Conservation (phyloP, 140 eudicot genomes). For the Senecio squalidus region DNA sequence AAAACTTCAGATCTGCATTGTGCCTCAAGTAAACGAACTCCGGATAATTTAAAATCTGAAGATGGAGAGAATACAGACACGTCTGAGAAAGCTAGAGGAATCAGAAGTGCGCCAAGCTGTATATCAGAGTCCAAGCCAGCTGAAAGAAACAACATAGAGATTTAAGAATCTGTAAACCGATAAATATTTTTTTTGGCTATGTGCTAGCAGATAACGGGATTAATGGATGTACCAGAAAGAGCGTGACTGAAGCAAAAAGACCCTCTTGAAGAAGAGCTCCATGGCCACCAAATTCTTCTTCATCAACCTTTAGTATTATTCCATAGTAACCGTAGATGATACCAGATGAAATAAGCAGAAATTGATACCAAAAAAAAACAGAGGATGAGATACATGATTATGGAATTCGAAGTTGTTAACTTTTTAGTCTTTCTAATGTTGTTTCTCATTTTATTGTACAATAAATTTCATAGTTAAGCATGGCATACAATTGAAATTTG, state of each 20-base stretch:
- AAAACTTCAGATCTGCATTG: conserved; percentile 9
- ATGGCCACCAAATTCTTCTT: conserved; percentile 97
- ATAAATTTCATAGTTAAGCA: no score
- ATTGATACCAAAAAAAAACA: conserved; percentile 47
- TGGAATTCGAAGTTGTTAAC: no score
- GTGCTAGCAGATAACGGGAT: neutral
- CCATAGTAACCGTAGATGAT: conserved; percentile 85
- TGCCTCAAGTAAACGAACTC: conserved; percentile 14
- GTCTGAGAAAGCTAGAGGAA: neutral
- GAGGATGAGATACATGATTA: neutral
- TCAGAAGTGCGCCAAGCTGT: conserved; percentile 92
- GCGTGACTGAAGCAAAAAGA: conserved; percentile 82
- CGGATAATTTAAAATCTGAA: conserved; percentile 4
- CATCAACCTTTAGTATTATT: conserved; percentile 68
- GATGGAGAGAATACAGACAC: conserved; percentile 6
- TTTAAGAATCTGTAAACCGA: conserved; percentile 17
- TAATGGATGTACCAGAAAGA: conserved; percentile 63
- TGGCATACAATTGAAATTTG: no score
- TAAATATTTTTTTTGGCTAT: neutral
- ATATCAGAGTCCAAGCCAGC: conserved; percentile 89
- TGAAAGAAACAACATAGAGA: conserved; percentile 22
- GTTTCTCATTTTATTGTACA: no score
- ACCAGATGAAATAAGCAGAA: conserved; percentile 66
- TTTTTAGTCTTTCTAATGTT: no score
- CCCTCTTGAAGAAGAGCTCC: conserved; percentile 98